Base-by-base conservation (phyloP, 331 rosid species). In the Arachis monticola region DNA sequence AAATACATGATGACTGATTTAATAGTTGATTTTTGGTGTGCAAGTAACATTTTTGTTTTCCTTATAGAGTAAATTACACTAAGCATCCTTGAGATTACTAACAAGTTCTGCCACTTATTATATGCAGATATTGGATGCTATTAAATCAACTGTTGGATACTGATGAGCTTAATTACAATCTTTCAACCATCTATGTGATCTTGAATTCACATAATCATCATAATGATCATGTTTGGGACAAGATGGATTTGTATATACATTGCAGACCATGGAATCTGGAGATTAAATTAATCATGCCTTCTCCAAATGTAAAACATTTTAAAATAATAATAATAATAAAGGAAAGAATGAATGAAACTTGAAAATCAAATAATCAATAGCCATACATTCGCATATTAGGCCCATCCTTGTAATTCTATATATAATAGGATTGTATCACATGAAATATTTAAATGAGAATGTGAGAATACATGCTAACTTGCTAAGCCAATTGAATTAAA, bases 81-180 rank as follows among this genome's bases (percentile, higher is more conserved):
- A 35, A 35, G 40, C 40, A 1, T 35, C 40, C 40, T 35, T 35
- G 40, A 35, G 40, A 35, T 35, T 2, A 35, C 40, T 35, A 35
- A 46, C 41, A 51, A 45, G 35, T 60, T 53, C 7, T 60, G 22
- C 70, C 59, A 41, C 67, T 67, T 67, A 47, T 70, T 47, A 35
- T 60, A 56, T 88, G 92, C 93, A 92, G 99, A 90, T 94, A 83
- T 72, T 94, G 92, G 97, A 94, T 67, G 97, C 97, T 67, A 94
- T 94, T 67, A 90, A 90, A 80, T 82, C 97, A 74, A 94, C 97
- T 47, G 90, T 92, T 51, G 81, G 83, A 64, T 94, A 85, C 82
- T 94, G 80, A 86, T 70, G 41, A 45, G 30, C 30, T 14, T 41
- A 3, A 38, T 41, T 59, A 9, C 45, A 2, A 11, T 58, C 3